Evolutionary conservation across 2,329 filamentous ascomycete species (phyloP).

Genomic region (Penicillium decumbens): DNA sequence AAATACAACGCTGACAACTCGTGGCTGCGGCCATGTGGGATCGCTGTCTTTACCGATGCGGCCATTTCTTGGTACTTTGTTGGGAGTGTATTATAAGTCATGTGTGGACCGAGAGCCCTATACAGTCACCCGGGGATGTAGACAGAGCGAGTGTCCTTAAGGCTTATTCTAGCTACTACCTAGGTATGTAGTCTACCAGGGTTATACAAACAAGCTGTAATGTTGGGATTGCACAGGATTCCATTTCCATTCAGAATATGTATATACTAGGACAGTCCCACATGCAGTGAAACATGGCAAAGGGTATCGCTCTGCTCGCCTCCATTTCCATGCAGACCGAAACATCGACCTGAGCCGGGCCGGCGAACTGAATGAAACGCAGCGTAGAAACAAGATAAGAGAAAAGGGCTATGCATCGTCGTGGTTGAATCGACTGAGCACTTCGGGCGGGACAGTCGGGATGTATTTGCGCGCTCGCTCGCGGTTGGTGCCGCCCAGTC

Average conservation of each 20-base stretch:
- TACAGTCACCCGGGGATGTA: no score
- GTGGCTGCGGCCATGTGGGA: slow-evolving; percentile 5
- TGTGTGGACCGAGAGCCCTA: neutral
- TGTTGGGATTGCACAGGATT: no score
- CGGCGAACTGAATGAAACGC: neutral
- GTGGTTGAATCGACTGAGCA: slow-evolving; percentile 78
- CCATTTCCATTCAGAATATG: neutral
- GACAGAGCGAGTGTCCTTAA: neutral
- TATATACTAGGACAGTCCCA: slow-evolving; percentile 9
- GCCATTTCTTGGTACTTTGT: neutral
- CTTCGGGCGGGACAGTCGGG: slow-evolving; percentile 89
- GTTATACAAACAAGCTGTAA: no score
- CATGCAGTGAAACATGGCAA: slow-evolving; percentile 1
- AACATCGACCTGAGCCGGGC: neutral
- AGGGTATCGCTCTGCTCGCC: slow-evolving; percentile 8
- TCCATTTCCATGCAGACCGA: neutral
- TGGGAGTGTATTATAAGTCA: neutral
- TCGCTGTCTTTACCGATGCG: slow-evolving; percentile 1
- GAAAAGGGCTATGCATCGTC: slow-evolving; percentile 18
- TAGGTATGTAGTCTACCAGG: neutral
- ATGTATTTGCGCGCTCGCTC: slow-evolving; percentile 94
- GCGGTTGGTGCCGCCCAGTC: slow-evolving; percentile 85
- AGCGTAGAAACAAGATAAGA: neutral
- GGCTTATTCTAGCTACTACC: neutral
- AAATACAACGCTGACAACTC: neutral